A percentile compares a stretch with the other conserved stretches of the same genome.
phyloP scores from a whole-genome alignment of 2,329 filamentous ascomycete genomes.

The Triangularia setosa region DNA sequence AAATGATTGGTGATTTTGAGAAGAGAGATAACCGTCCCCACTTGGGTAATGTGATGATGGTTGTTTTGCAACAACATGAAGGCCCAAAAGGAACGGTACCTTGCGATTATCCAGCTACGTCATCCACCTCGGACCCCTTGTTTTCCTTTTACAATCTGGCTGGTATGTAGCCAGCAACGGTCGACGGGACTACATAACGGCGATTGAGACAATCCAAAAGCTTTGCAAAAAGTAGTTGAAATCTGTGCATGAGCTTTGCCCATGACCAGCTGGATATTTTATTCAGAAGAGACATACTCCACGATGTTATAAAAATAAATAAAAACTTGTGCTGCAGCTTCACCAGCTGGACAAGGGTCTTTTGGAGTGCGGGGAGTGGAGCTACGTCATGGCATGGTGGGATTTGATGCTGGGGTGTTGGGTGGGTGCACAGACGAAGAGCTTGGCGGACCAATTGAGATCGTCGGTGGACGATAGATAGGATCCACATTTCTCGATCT shows the following conservation, averaged over 20 bases:
- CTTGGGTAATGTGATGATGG: background rate
- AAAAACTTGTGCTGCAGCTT: background rate
- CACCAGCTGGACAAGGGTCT: constrained; percentile 16
- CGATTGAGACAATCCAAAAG: background rate
- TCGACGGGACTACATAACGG: background rate
- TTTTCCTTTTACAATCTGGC: too few relatives aligned
- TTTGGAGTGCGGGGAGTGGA: background rate
- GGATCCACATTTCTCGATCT: background rate
- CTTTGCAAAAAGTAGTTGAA: too few relatives aligned
- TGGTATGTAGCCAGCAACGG: background rate
- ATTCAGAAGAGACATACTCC: background rate
- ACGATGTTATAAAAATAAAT: background rate
- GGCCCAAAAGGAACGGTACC: background rate
- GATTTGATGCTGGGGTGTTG: background rate
- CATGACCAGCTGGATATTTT: background rate
- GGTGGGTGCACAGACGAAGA: background rate
- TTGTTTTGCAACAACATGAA: background rate
- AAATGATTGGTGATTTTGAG: background rate
- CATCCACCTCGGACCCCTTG: background rate
- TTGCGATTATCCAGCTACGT: background rate
- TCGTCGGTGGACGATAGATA: background rate
- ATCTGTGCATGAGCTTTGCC: background rate
- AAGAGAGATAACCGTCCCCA: background rate
- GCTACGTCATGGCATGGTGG: constrained; percentile 17
- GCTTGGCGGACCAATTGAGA: background rate